Percentiles rank a stretch among this genome's conserved stretches.
Conservation (phyloP, 441 rosid genomes). For the Melastoma candidum region DNA sequence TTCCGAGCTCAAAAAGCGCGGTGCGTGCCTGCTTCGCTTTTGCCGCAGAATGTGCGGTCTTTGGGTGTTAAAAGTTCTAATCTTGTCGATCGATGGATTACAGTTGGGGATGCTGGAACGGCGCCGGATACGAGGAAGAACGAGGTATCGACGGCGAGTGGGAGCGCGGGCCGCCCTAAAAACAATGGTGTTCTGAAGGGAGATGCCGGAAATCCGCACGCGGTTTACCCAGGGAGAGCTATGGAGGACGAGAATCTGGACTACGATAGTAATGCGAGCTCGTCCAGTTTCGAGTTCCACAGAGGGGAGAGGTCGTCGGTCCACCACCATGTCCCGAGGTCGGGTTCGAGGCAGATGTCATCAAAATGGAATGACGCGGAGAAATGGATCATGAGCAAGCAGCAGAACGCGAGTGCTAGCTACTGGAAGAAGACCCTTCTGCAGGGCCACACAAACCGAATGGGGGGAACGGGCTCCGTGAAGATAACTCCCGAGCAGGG, state of each 20-base stretch:
- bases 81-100: not conserved
- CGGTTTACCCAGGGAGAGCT: constrained; percentile 44
- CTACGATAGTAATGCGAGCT: constrained; percentile 89
- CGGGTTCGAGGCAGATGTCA: constrained; percentile 56
- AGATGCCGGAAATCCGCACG: constrained; percentile 38
- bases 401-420: constrained; percentile 28
- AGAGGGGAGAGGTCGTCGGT: constrained; percentile 48
- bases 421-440: constrained; percentile 41
- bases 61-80: not conserved
- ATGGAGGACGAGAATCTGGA: constrained; percentile 81
- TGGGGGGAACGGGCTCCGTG: constrained; percentile 28
- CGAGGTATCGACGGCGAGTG: constrained; percentile 18
- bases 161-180: constrained; percentile 27
- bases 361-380: constrained; percentile 99
- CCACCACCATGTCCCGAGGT: constrained; percentile 37
- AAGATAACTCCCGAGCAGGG: constrained; percentile 60
- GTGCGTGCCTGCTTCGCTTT: constrained; percentile 17
- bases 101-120: no score
- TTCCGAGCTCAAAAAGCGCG: constrained; percentile 48
- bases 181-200: constrained; percentile 35
- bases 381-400: constrained; percentile 89
- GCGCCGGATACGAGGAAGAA: no score
- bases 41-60: not conserved
- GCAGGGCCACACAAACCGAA: constrained; percentile 44
- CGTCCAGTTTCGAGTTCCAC: constrained; percentile 94